Percentiles rank a stretch among this genome's conserved stretches.
Evolutionary conservation across 345 rosid genomes (phyloP).

Genomic region (Melaleuca quinquenervia): DNA sequence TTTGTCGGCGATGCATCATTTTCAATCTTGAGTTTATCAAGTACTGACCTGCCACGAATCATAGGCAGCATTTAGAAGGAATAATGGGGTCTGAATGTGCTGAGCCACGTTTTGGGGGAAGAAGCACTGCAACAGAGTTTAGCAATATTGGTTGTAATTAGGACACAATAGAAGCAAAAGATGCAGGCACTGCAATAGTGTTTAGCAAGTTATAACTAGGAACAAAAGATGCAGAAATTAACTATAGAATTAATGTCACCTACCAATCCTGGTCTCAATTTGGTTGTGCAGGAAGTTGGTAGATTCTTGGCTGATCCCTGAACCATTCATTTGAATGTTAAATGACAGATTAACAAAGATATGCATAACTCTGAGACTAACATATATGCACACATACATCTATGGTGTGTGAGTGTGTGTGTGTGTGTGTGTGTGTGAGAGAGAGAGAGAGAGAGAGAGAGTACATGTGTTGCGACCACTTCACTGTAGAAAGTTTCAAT

Average conservation of each 20-base stretch:
- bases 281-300: constrained; percentile 71
- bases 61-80: constrained; percentile 79
- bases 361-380: not conserved
- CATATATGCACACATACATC: not conserved
- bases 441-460: not conserved
- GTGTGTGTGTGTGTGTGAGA: too few relatives aligned
- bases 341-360: not conserved
- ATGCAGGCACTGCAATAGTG: constrained; percentile 6
- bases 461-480: constrained; percentile 82
- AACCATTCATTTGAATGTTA: not conserved
- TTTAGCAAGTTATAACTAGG: not conserved
- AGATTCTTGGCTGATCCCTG: constrained; percentile 80
- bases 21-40: not conserved
- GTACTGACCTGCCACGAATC: constrained; percentile 92
- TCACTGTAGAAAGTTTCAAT: constrained; percentile 46
- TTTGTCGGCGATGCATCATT: not conserved
- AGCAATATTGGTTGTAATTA: not conserved
- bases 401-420: not conserved
- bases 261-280: constrained; percentile 51
- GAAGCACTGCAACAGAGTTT: constrained; percentile 43
- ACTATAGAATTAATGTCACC: not conserved
- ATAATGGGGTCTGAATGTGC: constrained; percentile 63
- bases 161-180: not conserved
- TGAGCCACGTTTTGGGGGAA: constrained; percentile 72
- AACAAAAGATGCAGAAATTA: not conserved